Evolutionary conservation across 108 stramenopile species (phyloP).

Genomic region (Bacterosira constricta): DNA sequence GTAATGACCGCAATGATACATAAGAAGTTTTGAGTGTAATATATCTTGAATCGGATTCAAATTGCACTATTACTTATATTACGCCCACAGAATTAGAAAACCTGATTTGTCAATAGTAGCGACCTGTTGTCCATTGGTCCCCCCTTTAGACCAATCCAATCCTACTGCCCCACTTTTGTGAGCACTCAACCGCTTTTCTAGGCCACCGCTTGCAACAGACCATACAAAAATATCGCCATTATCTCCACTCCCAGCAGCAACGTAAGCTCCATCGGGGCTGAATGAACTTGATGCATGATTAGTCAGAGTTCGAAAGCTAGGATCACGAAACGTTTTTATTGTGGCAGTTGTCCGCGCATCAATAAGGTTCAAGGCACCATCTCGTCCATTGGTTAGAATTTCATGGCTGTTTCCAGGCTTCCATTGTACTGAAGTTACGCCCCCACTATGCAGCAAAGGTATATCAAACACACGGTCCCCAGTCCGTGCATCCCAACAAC

Average conservation of each 20-base stretch:
- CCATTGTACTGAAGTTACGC: conserved; percentile 79
- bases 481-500: conserved; percentile 73
- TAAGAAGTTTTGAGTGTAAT: no score
- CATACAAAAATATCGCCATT: conserved; percentile 78
- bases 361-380: conserved; percentile 69
- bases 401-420: conserved; percentile 59
- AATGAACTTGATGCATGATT: conserved; percentile 58
- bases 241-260: conserved; percentile 61
- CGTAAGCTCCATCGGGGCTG: conserved; percentile 78
- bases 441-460: conserved; percentile 62
- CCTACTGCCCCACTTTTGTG: conserved; percentile 70
- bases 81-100: conserved; percentile 77
- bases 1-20: no score
- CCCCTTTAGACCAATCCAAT: conserved; percentile 77
- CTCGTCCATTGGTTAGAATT: conserved; percentile 80
- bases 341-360: conserved; percentile 59
- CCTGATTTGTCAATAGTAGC: conserved; percentile 80
- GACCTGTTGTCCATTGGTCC: conserved; percentile 75
- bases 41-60: no score
- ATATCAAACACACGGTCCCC: conserved; percentile 72
- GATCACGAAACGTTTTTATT: conserved; percentile 57
- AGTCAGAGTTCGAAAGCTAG: conserved; percentile 50
- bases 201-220: conserved; percentile 49
- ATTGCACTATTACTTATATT: no score
- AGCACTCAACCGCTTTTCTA: conserved; percentile 48